These are phyloP conservation scores for Blastomyces silverae DNA, from an alignment of 2,329 filamentous ascomycete genomes.

Conservation along the genomic window DNA sequence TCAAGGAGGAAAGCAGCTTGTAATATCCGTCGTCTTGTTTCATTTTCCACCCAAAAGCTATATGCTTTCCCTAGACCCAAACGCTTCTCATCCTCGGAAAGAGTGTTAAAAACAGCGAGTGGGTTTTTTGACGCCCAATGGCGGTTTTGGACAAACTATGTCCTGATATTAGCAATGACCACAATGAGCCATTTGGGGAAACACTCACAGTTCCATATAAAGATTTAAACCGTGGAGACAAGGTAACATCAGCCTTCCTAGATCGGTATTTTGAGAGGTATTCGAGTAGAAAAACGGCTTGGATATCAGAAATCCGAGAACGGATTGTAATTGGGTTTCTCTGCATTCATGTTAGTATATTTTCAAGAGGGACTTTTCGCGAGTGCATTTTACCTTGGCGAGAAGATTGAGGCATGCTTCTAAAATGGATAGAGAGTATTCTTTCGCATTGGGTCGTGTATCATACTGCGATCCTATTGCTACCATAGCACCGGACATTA, in stretches of 20 bases:
- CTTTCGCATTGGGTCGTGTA: constrained; percentile 29
- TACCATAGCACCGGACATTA: constrained; percentile 32
- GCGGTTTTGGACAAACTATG: constrained; percentile 26
- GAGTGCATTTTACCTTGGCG: constrained; percentile 21
- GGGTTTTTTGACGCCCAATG: constrained; percentile 29
- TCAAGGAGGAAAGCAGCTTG: constrained; percentile 33
- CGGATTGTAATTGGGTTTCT: constrained; percentile 30
- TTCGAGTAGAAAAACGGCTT: constrained; percentile 34
- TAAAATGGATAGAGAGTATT: constrained; percentile 31
- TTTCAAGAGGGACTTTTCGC: not conserved
- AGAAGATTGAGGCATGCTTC: constrained; percentile 32
- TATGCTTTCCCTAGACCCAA: constrained; percentile 28
- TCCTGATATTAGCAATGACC: constrained; percentile 14
- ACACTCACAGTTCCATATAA: constrained; percentile 32
- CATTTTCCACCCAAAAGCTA: constrained; percentile 34
- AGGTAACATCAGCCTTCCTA: constrained; percentile 29
- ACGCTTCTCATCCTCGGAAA: constrained; percentile 23
- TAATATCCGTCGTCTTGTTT: constrained; percentile 31
- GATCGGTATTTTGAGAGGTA: constrained; percentile 32
- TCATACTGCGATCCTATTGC: constrained; percentile 36
- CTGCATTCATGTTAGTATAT: constrained; percentile 17
- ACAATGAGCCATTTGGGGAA: not conserved
- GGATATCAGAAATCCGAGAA: constrained; percentile 32
- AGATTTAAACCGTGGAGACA: constrained; percentile 31
- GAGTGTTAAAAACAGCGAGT: constrained; percentile 27